Percentiles rank a stretch among this genome's conserved stretches.
phyloP scores from a whole-genome alignment of 106 monocot genomes.

The Chionographis japonica region DNA sequence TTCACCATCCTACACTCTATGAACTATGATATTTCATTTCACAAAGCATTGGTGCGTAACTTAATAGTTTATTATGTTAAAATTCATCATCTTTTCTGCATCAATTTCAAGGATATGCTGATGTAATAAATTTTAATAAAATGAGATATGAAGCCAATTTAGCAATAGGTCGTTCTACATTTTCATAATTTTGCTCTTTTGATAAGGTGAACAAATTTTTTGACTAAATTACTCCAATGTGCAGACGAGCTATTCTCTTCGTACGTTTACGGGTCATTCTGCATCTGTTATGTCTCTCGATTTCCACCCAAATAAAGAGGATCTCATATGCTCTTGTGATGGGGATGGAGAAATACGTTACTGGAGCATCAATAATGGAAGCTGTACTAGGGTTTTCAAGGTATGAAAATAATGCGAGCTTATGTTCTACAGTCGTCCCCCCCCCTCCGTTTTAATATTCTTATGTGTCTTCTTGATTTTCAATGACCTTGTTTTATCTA shows the following conservation, averaged over 20 bases:
- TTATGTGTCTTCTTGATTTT: background rate
- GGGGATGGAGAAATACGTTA: conserved; percentile 82
- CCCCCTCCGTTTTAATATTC: background rate
- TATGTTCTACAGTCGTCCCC: background rate
- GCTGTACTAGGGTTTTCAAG: conserved; percentile 69
- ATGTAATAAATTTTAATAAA: no score
- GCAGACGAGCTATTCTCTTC: conserved; percentile 87
- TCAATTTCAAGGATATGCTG: no score
- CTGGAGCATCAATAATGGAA: conserved; percentile 97
- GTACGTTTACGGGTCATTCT: conserved; percentile 93
- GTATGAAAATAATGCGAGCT: conserved; percentile 18
- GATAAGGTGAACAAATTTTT: background rate
- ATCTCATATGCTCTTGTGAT: conserved; percentile 96
- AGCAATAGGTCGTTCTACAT: no score
- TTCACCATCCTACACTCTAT: no score
- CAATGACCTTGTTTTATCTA: no score
- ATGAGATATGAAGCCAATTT: no score
- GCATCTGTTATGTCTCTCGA: conserved; percentile 90
- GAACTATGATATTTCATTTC: no score
- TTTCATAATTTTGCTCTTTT: no score
- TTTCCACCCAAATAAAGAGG: conserved; percentile 88
- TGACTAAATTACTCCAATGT: conserved; percentile 3
- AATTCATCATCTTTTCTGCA: no score
- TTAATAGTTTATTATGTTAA: no score
- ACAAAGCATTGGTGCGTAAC: no score